Conservation (phyloP, 495 filamentous ascomycete species). For the Xylaria castorea region DNA sequence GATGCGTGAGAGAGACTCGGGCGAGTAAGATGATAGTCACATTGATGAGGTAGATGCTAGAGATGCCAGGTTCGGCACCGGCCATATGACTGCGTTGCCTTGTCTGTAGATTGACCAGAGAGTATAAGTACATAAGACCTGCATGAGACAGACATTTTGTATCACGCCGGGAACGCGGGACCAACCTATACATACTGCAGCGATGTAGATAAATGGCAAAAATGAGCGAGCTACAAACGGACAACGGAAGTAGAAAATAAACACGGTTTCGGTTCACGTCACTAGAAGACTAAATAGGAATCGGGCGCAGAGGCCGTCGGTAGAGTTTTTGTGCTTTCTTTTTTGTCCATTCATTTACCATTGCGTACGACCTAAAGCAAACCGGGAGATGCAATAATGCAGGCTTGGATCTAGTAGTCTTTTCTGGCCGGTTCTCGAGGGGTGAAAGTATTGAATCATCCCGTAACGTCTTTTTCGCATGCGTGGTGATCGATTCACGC, state of each 20-base stretch:
- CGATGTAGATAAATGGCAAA: neutral
- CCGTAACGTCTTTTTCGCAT: constrained; percentile 17
- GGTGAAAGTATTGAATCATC: constrained; percentile 24
- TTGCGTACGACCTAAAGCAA: constrained; percentile 45
- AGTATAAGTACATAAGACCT: constrained; percentile 10
- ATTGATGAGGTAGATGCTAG: neutral
- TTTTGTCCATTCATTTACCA: constrained; percentile 45
- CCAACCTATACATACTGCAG: neutral
- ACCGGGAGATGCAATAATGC: constrained; percentile 44
- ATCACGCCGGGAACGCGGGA: neutral
- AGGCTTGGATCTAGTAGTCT: constrained; percentile 31
- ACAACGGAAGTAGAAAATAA: neutral
- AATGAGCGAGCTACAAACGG: neutral
- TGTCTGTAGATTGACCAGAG: neutral
- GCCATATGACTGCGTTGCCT: neutral
- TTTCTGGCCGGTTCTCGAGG: constrained; percentile 28
- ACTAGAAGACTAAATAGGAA: neutral
- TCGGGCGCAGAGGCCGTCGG: constrained; percentile 13
- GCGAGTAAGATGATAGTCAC: neutral
- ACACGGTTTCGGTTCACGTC: constrained; percentile 1
- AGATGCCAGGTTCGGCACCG: neutral
- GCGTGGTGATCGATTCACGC: constrained; percentile 24
- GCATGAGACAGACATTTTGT: constrained; percentile 1
- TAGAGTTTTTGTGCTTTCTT: constrained; percentile 26
- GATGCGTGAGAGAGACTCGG: constrained; percentile 3